Base-by-base conservation (phyloP, 352 stramenopile genomes). In the Blastocystis sp. region DNA sequence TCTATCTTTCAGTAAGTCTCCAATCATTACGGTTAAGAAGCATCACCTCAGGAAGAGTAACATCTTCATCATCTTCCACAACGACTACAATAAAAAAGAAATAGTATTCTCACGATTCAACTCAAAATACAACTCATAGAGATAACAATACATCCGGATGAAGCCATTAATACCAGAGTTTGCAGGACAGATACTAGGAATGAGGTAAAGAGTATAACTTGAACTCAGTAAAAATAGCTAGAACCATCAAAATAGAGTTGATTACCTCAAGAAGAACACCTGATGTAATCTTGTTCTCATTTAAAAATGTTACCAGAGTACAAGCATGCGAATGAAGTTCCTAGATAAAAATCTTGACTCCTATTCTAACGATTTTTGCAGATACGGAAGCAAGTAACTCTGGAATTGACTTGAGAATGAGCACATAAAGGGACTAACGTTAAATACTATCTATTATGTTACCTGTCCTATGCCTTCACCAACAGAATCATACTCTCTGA, bases 91-190 rank as follows among this genome's bases (percentile, higher is more conserved):
- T 76, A 22, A 76, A 27, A 7, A n/a, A 27, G 15, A 24, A 51
- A 4, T 19, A 53, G 42, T 13, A 27, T 15, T 30, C 44, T 19
- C 27, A 60, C 73, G 37, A 69, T 84, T 62, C 24, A 84, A 24
- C 51, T 84, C 73, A 57, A 54, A 84, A 42, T 69, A 84, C 5
- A 84, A 15, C 15, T 84, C 73, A 57, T 84, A 84, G 2, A 84
- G 22, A 66, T 54, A 68, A n/a, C 42, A 84, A 44, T 68, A 84
- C 44, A 84, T 30, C 2, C 27, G 27, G n/a, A 42, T 53, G 9
- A 84, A 66, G 9, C 30, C 22, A n/a, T 17, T 40, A n/a, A 84
- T 30, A 19, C 73, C 73, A 15, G n/a, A 22, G 2, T 64, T 44
- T 17, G 58, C 27, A 33, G 53, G 30, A n/a, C 24, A 66, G 7